Percentiles rank a stretch among this genome's conserved stretches.
These are phyloP conservation scores for Kodamaea kakaduensis DNA, from an alignment of 805 yeast genomes.

Conservation along the genomic window DNA sequence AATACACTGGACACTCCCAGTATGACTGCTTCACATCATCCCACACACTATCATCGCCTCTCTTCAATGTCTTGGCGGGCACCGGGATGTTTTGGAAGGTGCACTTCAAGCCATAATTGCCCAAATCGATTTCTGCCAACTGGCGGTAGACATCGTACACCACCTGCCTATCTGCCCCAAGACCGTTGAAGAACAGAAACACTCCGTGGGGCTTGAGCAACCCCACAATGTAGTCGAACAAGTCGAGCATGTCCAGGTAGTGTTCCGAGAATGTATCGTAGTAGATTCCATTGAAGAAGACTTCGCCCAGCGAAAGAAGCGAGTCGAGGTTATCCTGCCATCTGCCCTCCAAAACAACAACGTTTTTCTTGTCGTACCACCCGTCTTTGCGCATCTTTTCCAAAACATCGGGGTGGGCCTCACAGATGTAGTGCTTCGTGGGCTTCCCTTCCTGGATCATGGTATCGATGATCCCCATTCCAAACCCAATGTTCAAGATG, in stretches of 20 bases:
- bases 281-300: conserved; percentile 85
- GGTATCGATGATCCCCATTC: conserved; percentile 92
- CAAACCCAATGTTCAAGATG: conserved; percentile 86
- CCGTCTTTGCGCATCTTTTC: conserved; percentile 65
- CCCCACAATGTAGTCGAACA: conserved; percentile 80
- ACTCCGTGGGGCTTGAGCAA: conserved; percentile 76
- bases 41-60: conserved; percentile 49
- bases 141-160: conserved; percentile 69
- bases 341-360: conserved; percentile 76
- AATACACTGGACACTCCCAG: conserved; percentile 66
- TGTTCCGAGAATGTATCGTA: conserved; percentile 94
- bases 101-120: conserved; percentile 71
- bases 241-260: conserved; percentile 80
- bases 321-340: conserved; percentile 84
- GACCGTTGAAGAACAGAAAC: conserved; percentile 89
- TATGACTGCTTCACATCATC: conserved; percentile 57
- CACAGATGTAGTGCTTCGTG: conserved; percentile 78
- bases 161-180: conserved; percentile 43
- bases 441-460: conserved; percentile 55
- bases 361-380: conserved; percentile 74
- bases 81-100: conserved; percentile 48
- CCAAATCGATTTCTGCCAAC: conserved; percentile 75
- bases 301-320: conserved; percentile 56
- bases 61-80: conserved; percentile 35
- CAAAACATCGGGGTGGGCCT: conserved; percentile 92